Conservation (phyloP, 1,284 basidiomycete genomes). For the Pseudozyma sp. region DNA sequence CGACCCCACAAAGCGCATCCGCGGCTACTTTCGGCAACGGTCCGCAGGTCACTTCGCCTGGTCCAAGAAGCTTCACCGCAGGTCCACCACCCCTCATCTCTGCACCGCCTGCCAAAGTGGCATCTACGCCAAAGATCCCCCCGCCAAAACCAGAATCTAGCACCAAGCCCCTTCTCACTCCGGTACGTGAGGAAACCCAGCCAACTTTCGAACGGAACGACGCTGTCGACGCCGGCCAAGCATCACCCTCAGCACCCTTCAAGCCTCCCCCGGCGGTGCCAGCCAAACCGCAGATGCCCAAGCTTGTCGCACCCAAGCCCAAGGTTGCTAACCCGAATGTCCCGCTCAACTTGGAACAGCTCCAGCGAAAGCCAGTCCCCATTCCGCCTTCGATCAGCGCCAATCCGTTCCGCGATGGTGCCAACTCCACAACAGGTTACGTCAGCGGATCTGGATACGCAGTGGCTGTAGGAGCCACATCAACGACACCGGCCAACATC, state of each 20-base stretch:
- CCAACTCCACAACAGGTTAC: conserved; percentile 24
- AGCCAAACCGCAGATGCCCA: conserved; percentile 51
- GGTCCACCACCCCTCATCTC: conserved; percentile 25
- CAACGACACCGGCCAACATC: conserved; percentile 37
- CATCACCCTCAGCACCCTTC: conserved; percentile 3
- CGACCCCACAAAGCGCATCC: conserved; percentile 38
- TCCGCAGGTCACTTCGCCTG: conserved; percentile 34
- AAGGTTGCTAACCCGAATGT: conserved; percentile 47
- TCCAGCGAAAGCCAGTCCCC: conserved; percentile 37
- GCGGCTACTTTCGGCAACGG: conserved; percentile 36
- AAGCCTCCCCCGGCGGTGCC: conserved; percentile 48
- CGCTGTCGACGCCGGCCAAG: not conserved
- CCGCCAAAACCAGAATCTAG: conserved; percentile 41
- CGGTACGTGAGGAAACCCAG: conserved; percentile 42
- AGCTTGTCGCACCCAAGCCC: conserved; percentile 45
- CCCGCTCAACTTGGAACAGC: conserved; percentile 39
- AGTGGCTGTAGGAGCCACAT: conserved; percentile 34
- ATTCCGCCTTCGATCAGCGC: conserved; percentile 35
- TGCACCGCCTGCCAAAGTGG: not conserved
- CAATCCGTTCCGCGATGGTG: conserved; percentile 48
- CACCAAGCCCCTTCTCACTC: conserved; percentile 46
- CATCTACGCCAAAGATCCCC: conserved; percentile 14
- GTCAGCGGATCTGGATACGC: conserved; percentile 40
- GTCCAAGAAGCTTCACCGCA: conserved; percentile 32
- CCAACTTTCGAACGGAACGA: conserved; percentile 10